A percentile compares a stretch with the other conserved stretches of the same genome.
Evolutionary conservation across 345 rosid species (phyloP).

Genomic region (Arabidopsis suecica): DNA sequence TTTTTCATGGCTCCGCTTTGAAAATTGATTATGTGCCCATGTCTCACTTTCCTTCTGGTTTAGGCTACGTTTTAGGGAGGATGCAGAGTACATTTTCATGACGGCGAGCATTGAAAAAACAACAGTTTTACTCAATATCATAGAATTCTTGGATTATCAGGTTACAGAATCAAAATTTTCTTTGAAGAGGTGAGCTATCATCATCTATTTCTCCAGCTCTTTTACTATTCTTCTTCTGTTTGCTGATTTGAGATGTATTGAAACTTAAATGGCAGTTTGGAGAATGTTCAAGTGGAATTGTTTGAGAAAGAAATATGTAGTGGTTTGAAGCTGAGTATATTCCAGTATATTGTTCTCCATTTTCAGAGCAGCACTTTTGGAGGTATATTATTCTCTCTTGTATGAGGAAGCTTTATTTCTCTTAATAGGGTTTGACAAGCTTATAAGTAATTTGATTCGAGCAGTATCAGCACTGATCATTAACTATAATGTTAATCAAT

Average conservation of each 20-base stretch:
- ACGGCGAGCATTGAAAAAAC: conserved; percentile 74
- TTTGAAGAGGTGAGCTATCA: conserved; percentile 66
- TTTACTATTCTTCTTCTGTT: conserved; percentile 17
- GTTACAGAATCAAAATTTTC: conserved; percentile 47
- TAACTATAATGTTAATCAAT: background rate
- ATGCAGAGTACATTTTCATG: conserved; percentile 65
- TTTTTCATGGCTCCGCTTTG: conserved; percentile 35
- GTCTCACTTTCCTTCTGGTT: conserved; percentile 27
- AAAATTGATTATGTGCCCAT: conserved; percentile 25
- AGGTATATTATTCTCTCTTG: conserved; percentile 55
- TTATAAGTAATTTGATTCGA: background rate
- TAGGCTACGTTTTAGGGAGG: conserved; percentile 63
- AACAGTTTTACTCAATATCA: conserved; percentile 58
- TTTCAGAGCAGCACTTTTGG: conserved; percentile 53
- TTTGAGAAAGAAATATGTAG: conserved; percentile 81
- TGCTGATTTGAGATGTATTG: conserved; percentile 52
- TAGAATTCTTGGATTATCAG: conserved; percentile 56
- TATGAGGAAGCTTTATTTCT: conserved; percentile 10
- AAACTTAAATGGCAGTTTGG: conserved; percentile 84
- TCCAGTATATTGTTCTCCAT: conserved; percentile 73
- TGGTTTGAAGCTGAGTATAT: conserved; percentile 66
- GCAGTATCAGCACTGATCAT: conserved; percentile 10
- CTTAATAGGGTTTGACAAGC: background rate
- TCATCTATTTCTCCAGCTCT: conserved; percentile 22
- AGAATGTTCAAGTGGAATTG: conserved; percentile 78